Percentiles rank a stretch among this genome's conserved stretches.
These are phyloP conservation scores for Phytopythium cucurbitacearum DNA, from an alignment of 352 stramenopile genomes.

Conservation along the genomic window DNA sequence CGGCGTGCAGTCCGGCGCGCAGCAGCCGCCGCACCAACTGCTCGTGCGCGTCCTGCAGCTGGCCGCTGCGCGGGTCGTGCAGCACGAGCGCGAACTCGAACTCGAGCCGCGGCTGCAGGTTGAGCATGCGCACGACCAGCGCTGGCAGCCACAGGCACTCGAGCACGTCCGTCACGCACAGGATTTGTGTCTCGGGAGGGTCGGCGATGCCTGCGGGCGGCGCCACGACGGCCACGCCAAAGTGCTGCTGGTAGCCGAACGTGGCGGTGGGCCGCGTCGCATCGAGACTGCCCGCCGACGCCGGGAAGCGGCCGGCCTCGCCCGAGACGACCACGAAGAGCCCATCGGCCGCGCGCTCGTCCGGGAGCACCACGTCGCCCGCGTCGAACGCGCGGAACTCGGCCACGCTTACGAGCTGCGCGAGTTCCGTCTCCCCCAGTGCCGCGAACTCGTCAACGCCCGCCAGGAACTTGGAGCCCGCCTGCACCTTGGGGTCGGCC, in stretches of 20 bases:
- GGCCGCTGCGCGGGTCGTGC: conserved; percentile 28
- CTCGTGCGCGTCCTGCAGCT: conserved; percentile 26
- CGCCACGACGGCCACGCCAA: conserved; percentile 39
- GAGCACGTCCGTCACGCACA: conserved; percentile 28
- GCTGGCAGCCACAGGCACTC: conserved; percentile 56
- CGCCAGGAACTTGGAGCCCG: conserved; percentile 48
- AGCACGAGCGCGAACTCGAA: conserved; percentile 55
- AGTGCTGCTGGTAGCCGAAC: conserved; percentile 57
- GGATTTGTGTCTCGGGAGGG: conserved; percentile 23
- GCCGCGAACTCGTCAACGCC: conserved; percentile 53
- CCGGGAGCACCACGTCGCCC: conserved; percentile 34
- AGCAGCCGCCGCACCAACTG: conserved; percentile 34
- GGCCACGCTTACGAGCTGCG: conserved; percentile 39
- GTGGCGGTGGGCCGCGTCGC: conserved; percentile 14
- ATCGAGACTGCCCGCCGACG: conserved; percentile 14
- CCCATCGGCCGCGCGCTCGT: conserved; percentile 46
- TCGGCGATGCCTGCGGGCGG: conserved; percentile 22
- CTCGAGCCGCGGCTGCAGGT: conserved; percentile 51
- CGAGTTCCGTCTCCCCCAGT: conserved; percentile 51
- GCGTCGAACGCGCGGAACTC: conserved; percentile 33
- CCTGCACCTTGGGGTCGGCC: conserved; percentile 41
- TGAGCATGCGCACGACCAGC: conserved; percentile 53
- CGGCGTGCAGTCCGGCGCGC: conserved; percentile 42
- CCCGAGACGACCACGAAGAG: conserved; percentile 52
- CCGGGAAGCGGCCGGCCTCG: conserved; percentile 21